Conservation (phyloP, 2,329 filamentous ascomycete genomes). For the Sarocladium kiliense region DNA sequence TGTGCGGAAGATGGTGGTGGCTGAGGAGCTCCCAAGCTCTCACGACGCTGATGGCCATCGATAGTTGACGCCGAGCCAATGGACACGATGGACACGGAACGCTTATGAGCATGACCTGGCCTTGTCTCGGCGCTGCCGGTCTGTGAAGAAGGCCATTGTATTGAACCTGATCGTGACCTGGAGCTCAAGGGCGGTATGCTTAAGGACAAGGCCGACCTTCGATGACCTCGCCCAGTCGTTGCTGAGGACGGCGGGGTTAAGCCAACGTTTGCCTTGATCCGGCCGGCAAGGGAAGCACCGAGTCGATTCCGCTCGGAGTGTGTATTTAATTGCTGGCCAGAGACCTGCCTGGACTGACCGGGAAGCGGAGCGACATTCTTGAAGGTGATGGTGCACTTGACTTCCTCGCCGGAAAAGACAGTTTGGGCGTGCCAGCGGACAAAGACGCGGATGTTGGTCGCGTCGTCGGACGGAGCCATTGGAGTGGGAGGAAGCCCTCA, state of each 20-base stretch:
- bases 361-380: conserved; percentile 66
- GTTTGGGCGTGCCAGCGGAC: conserved; percentile 92
- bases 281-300: conserved; percentile 37
- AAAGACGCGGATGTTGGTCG: conserved; percentile 83
- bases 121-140: conserved; percentile 24
- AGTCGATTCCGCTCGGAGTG: conserved; percentile 31
- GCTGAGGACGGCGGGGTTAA: conserved; percentile 39
- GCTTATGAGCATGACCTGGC: conserved; percentile 58
- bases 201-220: conserved; percentile 60
- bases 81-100: conserved; percentile 79
- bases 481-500: conserved; percentile 20
- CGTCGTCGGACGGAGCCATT: conserved; percentile 42
- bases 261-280: conserved; percentile 36
- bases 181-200: conserved; percentile 43
- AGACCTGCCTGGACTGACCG: conserved; percentile 22
- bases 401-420: conserved; percentile 92
- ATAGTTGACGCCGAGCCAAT: conserved; percentile 54
- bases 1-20: conserved; percentile 28
- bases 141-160: conserved; percentile 40
- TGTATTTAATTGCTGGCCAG: conserved; percentile 14
- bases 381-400: conserved; percentile 95
- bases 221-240: conserved; percentile 49
- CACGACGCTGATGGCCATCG: conserved; percentile 35
- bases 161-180: conserved; percentile 39
- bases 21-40: conserved; percentile 1